phyloP scores from a whole-genome alignment of 306 rosid genomes.

The Styphnolobium japonicum region DNA sequence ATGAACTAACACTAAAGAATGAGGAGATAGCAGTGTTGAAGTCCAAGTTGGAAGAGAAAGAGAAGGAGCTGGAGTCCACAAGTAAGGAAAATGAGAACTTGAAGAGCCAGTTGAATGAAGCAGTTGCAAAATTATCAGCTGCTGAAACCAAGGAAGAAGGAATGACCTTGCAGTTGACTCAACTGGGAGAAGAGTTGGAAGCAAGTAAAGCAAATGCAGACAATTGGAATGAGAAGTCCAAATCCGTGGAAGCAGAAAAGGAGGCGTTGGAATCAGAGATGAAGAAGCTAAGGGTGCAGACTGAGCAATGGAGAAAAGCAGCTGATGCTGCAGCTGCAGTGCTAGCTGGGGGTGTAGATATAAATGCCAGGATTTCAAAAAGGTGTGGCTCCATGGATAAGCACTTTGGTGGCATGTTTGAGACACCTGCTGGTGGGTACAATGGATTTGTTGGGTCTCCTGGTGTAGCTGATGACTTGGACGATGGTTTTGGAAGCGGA shows the following conservation, averaged over 20 bases:
- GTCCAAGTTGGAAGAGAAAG: conserved; percentile 55
- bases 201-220: conserved; percentile 41
- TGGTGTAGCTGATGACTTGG: conserved; percentile 55
- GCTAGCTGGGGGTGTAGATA: conserved; percentile 66
- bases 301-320: conserved; percentile 89
- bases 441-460: conserved; percentile 73
- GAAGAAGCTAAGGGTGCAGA: conserved; percentile 83
- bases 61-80: conserved; percentile 39
- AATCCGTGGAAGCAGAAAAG: conserved; percentile 52
- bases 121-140: conserved; percentile 40
- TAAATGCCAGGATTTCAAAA: conserved; percentile 62
- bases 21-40: conserved; percentile 50
- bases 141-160: conserved; percentile 53
- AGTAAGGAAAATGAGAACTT: conserved; percentile 44
- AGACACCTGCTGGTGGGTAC: conserved; percentile 59
- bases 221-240: conserved; percentile 47
- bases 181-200: conserved; percentile 55
- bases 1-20: conserved; percentile 39
- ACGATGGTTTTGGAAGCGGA: conserved; percentile 63
- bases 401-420: conserved; percentile 61
- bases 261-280: conserved; percentile 67
- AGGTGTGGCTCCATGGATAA: conserved; percentile 90
- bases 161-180: conserved; percentile 34
- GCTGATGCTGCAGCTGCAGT: conserved; percentile 94
- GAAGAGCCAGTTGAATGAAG: conserved; percentile 54